These are phyloP conservation scores for Plasmodium cynomolgi DNA, from an alignment of 169 alveolate genomes.

Conservation along the genomic window DNA sequence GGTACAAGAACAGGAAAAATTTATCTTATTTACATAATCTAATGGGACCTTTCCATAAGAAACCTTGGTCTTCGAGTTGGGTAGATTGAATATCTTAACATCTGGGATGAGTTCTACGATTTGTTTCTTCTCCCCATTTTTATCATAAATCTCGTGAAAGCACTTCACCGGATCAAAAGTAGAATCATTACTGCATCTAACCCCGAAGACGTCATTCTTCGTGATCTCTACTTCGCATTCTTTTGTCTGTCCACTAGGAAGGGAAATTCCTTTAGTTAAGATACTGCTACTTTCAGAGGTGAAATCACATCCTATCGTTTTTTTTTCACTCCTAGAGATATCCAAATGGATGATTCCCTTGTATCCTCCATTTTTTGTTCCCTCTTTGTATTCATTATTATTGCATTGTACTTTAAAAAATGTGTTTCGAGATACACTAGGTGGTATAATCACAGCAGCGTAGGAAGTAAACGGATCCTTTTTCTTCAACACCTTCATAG, in stretches of 20 bases:
- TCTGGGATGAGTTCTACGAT: conserved; percentile 38
- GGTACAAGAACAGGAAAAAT: conserved; percentile 42
- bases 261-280: not conserved
- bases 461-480: conserved; percentile 29
- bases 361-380: conserved; percentile 7
- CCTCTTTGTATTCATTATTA: conserved; percentile 46
- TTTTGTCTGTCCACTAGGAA: not conserved
- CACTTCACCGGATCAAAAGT: conserved; percentile 41
- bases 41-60: conserved; percentile 51
- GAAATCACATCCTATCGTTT: conserved; percentile 68
- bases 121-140: not conserved
- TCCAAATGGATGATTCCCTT: conserved; percentile 32
- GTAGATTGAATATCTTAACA: not conserved
- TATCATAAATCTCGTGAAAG: conserved; percentile 31
- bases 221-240: conserved; percentile 11
- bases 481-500: conserved; percentile 15
- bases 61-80: not conserved
- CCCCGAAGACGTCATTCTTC: conserved; percentile 16
- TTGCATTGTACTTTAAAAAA: conserved; percentile 37
- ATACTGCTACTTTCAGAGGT: not conserved
- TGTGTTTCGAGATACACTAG: not conserved
- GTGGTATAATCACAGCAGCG: conserved; percentile 54
- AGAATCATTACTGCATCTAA: conserved; percentile 2
- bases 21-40: conserved; percentile 20
- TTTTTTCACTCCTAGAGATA: not conserved